A percentile compares a stretch with the other conserved stretches of the same genome.
These are phyloP conservation scores for Calonectria naviculata DNA, from an alignment of 2,329 filamentous ascomycete species.

Conservation along the genomic window DNA sequence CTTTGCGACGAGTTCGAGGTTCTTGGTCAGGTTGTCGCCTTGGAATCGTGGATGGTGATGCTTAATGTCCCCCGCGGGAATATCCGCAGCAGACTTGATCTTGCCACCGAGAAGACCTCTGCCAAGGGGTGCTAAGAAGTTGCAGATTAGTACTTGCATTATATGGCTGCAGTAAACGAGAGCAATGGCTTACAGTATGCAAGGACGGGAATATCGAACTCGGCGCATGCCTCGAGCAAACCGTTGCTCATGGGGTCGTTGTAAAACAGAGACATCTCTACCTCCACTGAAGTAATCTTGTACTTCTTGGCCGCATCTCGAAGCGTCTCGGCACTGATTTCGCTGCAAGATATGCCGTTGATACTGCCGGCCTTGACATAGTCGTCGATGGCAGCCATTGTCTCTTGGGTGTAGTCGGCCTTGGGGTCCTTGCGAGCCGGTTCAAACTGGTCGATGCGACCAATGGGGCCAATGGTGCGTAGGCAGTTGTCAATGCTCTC, in stretches of 20 bases:
- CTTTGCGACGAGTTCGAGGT: constrained; percentile 69
- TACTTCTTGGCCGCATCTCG: constrained; percentile 53
- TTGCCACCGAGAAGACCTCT: constrained; percentile 62
- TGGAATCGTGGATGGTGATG: constrained; percentile 67
- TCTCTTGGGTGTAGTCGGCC: constrained; percentile 56
- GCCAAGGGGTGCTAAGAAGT: constrained; percentile 57
- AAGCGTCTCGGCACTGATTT: constrained; percentile 58
- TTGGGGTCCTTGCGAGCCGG: constrained; percentile 65
- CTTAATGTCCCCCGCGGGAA: constrained; percentile 63
- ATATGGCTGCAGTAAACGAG: too few species aligned
- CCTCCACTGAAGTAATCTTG: constrained; percentile 58
- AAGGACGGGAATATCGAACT: constrained; percentile 74
- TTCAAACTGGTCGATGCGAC: constrained; percentile 68
- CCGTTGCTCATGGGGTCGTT: constrained; percentile 59
- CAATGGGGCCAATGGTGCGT: constrained; percentile 47
- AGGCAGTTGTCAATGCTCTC: constrained; percentile 66
- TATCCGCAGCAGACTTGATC: constrained; percentile 63
- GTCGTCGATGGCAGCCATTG: constrained; percentile 55
- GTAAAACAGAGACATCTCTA: constrained; percentile 59
- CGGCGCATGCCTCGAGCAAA: constrained; percentile 61
- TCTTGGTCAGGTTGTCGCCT: constrained; percentile 70
- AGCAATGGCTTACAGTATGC: constrained; percentile 64
- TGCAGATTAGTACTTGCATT: constrained; percentile 11
- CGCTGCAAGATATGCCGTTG: constrained; percentile 59
- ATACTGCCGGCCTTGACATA: constrained; percentile 59